These are phyloP conservation scores for Phaffomyces opuntiae DNA, from an alignment of 805 yeast species.

Conservation along the genomic window DNA sequence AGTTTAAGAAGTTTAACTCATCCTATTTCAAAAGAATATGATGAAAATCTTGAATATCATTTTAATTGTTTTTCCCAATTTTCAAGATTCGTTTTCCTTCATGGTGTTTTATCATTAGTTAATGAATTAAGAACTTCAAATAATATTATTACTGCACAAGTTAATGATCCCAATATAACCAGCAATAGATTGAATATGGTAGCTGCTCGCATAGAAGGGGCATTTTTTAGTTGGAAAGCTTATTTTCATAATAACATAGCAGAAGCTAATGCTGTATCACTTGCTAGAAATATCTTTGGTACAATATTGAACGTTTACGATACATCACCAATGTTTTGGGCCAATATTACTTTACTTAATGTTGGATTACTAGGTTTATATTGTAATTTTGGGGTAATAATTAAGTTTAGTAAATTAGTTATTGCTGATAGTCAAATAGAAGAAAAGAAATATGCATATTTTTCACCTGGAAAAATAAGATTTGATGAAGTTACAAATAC, in stretches of 20 bases:
- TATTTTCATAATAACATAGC: slow-evolving; percentile 29
- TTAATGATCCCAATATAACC: slow-evolving; percentile 14
- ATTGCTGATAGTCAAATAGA: background rate
- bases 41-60: slow-evolving; percentile 21
- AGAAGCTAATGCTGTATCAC: slow-evolving; percentile 14
- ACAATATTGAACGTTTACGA: slow-evolving; percentile 25
- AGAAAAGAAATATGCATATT: background rate
- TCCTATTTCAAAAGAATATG: slow-evolving; percentile 17
- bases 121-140: slow-evolving; percentile 22
- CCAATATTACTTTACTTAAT: slow-evolving; percentile 23
- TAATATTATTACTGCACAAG: background rate
- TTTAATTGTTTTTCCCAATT: slow-evolving; percentile 29
- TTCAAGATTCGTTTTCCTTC: slow-evolving; percentile 28
- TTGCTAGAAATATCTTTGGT: background rate
- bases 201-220: slow-evolving; percentile 24
- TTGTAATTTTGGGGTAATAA: slow-evolving; percentile 19
- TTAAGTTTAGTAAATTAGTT: slow-evolving; percentile 6
- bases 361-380: slow-evolving; percentile 24
- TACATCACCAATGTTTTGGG: slow-evolving; percentile 29
- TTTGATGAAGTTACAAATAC: slow-evolving; percentile 13
- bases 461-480: slow-evolving; percentile 4
- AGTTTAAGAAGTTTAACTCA: slow-evolving; percentile 27
- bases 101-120: slow-evolving; percentile 26
- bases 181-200: slow-evolving; percentile 21
- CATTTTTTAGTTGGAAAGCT: slow-evolving; percentile 27